A percentile compares a stretch with the other conserved stretches of the same genome.
phyloP scores from a whole-genome alignment of 306 rosid species.

The Ormosia emarginata region DNA sequence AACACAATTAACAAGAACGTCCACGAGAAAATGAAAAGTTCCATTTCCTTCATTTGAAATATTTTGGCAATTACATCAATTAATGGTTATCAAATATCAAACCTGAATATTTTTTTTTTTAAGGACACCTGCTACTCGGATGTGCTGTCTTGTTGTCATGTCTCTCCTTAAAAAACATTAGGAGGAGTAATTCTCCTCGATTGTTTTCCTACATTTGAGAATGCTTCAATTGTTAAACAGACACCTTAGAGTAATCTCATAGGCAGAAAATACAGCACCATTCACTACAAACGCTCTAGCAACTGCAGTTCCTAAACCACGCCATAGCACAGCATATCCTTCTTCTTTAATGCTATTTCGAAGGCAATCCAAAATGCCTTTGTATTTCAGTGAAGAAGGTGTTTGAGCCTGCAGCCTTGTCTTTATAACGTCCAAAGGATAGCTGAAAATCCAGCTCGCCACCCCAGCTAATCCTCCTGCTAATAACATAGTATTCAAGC shows the following conservation, averaged over 20 bases:
- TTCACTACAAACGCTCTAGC: constrained; percentile 77
- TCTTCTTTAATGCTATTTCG: constrained; percentile 52
- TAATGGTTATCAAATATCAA: not conserved
- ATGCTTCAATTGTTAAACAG: constrained; percentile 33
- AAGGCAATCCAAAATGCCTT: constrained; percentile 59
- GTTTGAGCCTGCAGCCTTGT: constrained; percentile 81
- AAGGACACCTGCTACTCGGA: not conserved
- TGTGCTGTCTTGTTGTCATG: not conserved
- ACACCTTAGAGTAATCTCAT: constrained; percentile 68
- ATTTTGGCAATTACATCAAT: not conserved
- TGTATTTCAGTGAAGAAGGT: constrained; percentile 41
- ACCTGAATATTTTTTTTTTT: not conserved
- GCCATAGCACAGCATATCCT: constrained; percentile 53
- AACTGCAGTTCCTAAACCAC: constrained; percentile 78
- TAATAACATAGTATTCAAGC: constrained; percentile 60
- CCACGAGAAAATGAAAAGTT: not conserved
- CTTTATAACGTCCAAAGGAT: constrained; percentile 77
- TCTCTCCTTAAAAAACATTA: not conserved
- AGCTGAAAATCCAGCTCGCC: constrained; percentile 69
- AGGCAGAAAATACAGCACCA: constrained; percentile 76
- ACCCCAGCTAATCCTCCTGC: constrained; percentile 88
- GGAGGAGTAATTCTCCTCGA: not conserved
- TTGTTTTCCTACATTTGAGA: constrained; percentile 8
- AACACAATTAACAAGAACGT: not conserved
- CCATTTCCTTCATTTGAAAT: not conserved